phyloP scores from a whole-genome alignment of 1,139 yeast species.

The Yamadazyma siamensis region DNA sequence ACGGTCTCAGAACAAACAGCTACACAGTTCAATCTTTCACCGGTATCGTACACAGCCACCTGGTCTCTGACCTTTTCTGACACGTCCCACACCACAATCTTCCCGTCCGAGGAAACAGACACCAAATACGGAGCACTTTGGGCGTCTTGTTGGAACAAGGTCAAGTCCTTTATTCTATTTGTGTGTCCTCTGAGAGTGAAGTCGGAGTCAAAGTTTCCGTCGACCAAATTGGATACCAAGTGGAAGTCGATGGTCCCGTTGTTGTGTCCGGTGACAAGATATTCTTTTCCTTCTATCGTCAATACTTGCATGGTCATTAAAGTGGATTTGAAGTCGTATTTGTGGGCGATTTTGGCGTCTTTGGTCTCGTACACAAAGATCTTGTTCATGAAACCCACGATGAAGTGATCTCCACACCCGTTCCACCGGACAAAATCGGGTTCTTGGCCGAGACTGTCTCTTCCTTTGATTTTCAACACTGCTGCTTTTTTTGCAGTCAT shows the following conservation, averaged over 20 bases:
- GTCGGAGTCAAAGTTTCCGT: slow-evolving; percentile 34
- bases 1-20: slow-evolving; percentile 73
- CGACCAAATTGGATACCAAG: slow-evolving; percentile 21
- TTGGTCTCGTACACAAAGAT: slow-evolving; percentile 64
- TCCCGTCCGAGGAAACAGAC: slow-evolving; percentile 91
- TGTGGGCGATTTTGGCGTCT: slow-evolving; percentile 56
- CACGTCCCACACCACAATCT: slow-evolving; percentile 86
- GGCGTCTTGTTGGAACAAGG: slow-evolving; percentile 46
- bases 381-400: slow-evolving; percentile 69
- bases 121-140: slow-evolving; percentile 51
- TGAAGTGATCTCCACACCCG: slow-evolving; percentile 60
- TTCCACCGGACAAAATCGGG: slow-evolving; percentile 70
- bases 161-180: slow-evolving; percentile 76
- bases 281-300: slow-evolving; percentile 44
- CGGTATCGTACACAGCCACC: slow-evolving; percentile 85
- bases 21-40: slow-evolving; percentile 90
- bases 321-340: slow-evolving; percentile 49
- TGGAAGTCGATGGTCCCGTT: slow-evolving; percentile 71
- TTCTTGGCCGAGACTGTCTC: slow-evolving; percentile 57
- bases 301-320: slow-evolving; percentile 67
- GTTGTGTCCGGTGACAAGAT: slow-evolving; percentile 64
- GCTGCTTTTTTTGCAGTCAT: slow-evolving; percentile 99
- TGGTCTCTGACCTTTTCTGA: slow-evolving; percentile 53
- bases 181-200: slow-evolving; percentile 76
- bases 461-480: slow-evolving; percentile 67